phyloP scores from a whole-genome alignment of 495 filamentous ascomycete species.

The Aspergillus sclerotiicarbonarius region DNA sequence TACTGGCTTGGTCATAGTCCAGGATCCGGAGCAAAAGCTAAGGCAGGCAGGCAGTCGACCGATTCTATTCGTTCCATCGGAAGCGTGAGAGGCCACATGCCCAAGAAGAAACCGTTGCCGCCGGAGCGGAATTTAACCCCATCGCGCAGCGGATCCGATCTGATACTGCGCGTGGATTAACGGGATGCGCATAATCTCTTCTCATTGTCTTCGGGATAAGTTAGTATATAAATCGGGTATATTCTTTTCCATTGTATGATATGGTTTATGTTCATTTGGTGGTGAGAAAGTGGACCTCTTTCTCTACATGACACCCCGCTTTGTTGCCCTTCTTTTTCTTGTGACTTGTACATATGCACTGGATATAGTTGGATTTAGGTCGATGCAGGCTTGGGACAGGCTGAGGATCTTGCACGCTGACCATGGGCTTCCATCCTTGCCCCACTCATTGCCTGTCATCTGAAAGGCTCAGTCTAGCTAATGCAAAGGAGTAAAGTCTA shows the following conservation, averaged over 20 bases:
- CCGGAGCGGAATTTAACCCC: constrained; percentile 39
- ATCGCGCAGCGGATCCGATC: constrained; percentile 32
- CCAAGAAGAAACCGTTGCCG: constrained; percentile 24
- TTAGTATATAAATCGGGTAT: neutral
- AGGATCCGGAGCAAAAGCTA: constrained; percentile 1
- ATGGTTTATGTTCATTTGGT: neutral
- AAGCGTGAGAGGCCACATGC: constrained; percentile 9
- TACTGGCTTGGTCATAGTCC: constrained; percentile 27
- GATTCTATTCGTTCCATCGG: constrained; percentile 8
- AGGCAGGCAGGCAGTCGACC: constrained; percentile 1
- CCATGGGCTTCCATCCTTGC: neutral
- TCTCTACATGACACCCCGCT: neutral
- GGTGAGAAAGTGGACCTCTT: neutral
- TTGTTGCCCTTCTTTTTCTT: neutral
- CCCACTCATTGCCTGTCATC: neutral
- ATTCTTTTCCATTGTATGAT: neutral
- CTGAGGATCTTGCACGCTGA: neutral
- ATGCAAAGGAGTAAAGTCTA: neutral
- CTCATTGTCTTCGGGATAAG: neutral
- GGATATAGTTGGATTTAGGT: neutral
- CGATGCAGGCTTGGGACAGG: neutral
- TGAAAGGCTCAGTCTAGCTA: neutral
- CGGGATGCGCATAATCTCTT: neutral
- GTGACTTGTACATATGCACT: neutral
- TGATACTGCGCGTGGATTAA: constrained; percentile 41